Base-by-base conservation (phyloP, 805 yeast species). In the Vanderwaltozyma yarrowii region DNA sequence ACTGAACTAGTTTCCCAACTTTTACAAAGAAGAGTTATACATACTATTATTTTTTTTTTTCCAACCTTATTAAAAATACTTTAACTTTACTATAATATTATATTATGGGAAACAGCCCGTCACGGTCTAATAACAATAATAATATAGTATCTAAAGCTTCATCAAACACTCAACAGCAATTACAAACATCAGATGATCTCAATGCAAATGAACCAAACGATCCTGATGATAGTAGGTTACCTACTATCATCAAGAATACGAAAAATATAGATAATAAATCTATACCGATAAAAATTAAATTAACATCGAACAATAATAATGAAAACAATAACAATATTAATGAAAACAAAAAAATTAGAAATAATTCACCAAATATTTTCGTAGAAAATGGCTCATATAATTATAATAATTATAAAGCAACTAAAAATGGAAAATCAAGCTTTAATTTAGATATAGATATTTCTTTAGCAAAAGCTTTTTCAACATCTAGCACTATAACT, bases 191-290 rank as follows among this genome's bases (percentile, higher is more conserved):
- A 29, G 57, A 58, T 30, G 58, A 55, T 39, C 46, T 49, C 37
- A 53, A 50, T 45, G 50, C 57, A 37, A 59, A 59, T 41, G 70
- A 66, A 48, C 66, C 69, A 35, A 55, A 46, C 18, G 71, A 67
- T 45, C 71, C 71, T 12, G 70, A 66, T 64, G 71, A 67, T 66
- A 67, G 70, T 67, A 63, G 61, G 65, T 42, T 34, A 52, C 54
- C 67, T 62, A 62, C 65, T 64, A 64, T 45, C 45, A 42, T 43
- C 33, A 49, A 44, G 30, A 52, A 30, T 21, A 32, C 36, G 33
- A 36, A 29, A 16, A 16, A 33, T 31, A 19, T 28, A 38, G 32
- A 31, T 13, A 11, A 7, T 24, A 24, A 8, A 10, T 24, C n/a
- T 10, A 36, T 36, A 16, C 38, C 38, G 6, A 30, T 19, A 9